Conservation (phyloP, 768 basidiomycete species). For the Tylopilus felleus region DNA sequence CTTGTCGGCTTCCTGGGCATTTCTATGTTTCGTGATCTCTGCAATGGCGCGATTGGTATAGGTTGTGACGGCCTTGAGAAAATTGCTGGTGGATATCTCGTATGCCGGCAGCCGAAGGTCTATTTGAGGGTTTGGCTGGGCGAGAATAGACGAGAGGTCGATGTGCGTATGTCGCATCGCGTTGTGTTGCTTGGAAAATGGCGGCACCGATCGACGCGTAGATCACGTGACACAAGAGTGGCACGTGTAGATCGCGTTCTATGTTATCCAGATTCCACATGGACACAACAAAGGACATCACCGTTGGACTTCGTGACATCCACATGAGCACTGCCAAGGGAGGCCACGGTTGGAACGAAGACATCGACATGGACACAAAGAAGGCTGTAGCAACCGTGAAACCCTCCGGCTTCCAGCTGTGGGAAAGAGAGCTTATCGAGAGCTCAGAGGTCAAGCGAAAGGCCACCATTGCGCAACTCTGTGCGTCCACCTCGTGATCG, state of each 20-base stretch:
- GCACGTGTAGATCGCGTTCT: slow-evolving; percentile 8
- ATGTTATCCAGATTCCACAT: slow-evolving; percentile 46
- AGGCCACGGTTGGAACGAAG: slow-evolving; percentile 41
- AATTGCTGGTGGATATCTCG: slow-evolving; percentile 65
- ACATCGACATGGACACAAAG: slow-evolving; percentile 61
- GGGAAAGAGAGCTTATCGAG: slow-evolving; percentile 85
- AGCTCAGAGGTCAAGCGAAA: slow-evolving; percentile 90
- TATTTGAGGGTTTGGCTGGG: slow-evolving; percentile 54
- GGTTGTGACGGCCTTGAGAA: slow-evolving; percentile 65
- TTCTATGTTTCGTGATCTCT: slow-evolving; percentile 65
- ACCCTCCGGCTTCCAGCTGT: slow-evolving; percentile 53
- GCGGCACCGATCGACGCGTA: slow-evolving; percentile 4
- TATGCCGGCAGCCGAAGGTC: slow-evolving; percentile 61
- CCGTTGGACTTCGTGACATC: slow-evolving; percentile 45
- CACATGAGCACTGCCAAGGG: slow-evolving; percentile 66
- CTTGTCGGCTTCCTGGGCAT: slow-evolving; percentile 57
- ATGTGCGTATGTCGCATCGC: slow-evolving; percentile 45
- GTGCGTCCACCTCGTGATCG: slow-evolving; percentile 43
- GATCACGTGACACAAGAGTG: slow-evolving; percentile 22
- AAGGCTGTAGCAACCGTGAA: slow-evolving; percentile 47
- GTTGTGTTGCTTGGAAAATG: neutral
- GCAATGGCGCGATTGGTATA: slow-evolving; percentile 72
- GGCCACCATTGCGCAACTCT: slow-evolving; percentile 95
- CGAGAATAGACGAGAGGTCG: slow-evolving; percentile 56
- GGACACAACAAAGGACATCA: slow-evolving; percentile 70